Evolutionary conservation across 139 green algal genomes (phyloP).

Genomic region (Auxenochlorella protothecoides): DNA sequence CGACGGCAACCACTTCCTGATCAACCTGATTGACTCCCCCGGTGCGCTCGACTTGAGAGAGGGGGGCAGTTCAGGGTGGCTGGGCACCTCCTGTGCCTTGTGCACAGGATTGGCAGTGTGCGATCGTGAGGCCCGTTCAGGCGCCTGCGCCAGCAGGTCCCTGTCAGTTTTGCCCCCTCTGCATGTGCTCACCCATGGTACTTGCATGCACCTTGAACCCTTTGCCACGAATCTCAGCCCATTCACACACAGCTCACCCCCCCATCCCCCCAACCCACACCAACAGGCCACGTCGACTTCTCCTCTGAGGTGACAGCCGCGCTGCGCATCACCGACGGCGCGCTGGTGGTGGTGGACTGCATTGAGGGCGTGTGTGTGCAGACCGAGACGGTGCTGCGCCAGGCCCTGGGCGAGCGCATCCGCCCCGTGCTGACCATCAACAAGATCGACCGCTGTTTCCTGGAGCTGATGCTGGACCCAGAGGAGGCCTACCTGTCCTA

Average conservation of each 20-base stretch:
- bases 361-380: conserved; percentile 99
- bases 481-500: conserved; percentile 95
- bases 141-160: no score
- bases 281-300: conserved; percentile 95
- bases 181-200: no score
- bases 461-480: conserved; percentile 90
- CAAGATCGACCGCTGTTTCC: conserved; percentile 99
- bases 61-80: no score
- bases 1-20: conserved; percentile 86
- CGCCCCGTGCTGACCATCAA: conserved; percentile 96
- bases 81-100: no score
- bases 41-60: conserved; percentile 2
- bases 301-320: conserved; percentile 98
- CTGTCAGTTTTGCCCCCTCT: no score
- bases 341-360: conserved; percentile 98
- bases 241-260: background rate
- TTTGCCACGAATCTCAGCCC: no score
- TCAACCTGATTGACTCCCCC: conserved; percentile 99
- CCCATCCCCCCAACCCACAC: background rate
- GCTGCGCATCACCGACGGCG: conserved; percentile 98
- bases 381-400: conserved; percentile 98
- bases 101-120: no score
- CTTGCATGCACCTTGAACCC: no score
- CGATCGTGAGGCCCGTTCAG: background rate
- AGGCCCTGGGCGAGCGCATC: conserved; percentile 93